Conservation (phyloP, 2,329 filamentous ascomycete species). For the Plectosphaerella plurivora region DNA sequence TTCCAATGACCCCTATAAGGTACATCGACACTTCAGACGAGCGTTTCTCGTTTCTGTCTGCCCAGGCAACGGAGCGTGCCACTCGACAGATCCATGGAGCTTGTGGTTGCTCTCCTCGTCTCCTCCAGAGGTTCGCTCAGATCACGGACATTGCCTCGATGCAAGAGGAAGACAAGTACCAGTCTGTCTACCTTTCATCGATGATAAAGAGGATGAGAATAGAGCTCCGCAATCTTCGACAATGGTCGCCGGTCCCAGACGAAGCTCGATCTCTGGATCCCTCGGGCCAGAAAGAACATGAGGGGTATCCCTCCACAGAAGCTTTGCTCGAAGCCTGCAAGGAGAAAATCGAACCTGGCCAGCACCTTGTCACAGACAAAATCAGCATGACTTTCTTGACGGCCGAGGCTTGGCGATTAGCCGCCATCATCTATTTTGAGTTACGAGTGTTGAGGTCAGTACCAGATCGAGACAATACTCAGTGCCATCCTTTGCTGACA, state of each 20-base stretch:
- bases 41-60: slow-evolving; percentile 32
- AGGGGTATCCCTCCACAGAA: not conserved
- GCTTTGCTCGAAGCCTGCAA: not conserved
- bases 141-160: slow-evolving; percentile 31
- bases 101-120: slow-evolving; percentile 34
- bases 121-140: slow-evolving; percentile 30
- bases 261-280: not conserved
- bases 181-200: too few relatives aligned
- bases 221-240: slow-evolving; percentile 15
- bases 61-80: slow-evolving; percentile 26
- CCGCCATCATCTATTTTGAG: slow-evolving; percentile 32
- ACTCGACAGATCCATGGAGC: slow-evolving; percentile 34
- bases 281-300: too few relatives aligned
- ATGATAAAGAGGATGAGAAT: slow-evolving; percentile 14
- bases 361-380: slow-evolving; percentile 2
- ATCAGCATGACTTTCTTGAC: slow-evolving; percentile 33
- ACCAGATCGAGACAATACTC: slow-evolving; percentile 2
- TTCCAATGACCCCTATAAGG: slow-evolving; percentile 30
- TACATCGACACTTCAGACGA: slow-evolving; percentile 18
- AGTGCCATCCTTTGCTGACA: not conserved
- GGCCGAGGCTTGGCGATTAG: slow-evolving; percentile 35
- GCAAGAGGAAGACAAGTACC: slow-evolving; percentile 22
- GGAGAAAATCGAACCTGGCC: not conserved
- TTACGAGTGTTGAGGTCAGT: slow-evolving; percentile 31
- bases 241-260: slow-evolving; percentile 7